Base-by-base conservation (phyloP, 2,329 filamentous ascomycete genomes). In the Aspergillus sojae region DNA sequence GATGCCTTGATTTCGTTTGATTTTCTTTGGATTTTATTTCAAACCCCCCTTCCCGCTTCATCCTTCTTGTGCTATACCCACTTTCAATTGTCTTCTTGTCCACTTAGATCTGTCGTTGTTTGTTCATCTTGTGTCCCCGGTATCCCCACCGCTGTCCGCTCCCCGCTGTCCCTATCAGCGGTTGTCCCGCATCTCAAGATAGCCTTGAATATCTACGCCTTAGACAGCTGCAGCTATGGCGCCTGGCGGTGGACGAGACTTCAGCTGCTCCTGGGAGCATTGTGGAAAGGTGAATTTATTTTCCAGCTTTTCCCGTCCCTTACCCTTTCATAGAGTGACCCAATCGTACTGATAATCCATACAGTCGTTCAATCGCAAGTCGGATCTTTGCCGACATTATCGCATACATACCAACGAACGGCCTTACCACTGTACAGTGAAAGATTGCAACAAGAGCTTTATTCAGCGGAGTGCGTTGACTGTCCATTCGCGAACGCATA, bases 331-430 rank as follows among this genome's bases (percentile, higher is more conserved):
- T 26, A 36, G 26, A 21, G 57, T 55, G n/a, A 48, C 45, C 26
- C 39, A 61, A 41, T 58, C 43, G 34, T 46, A 58, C 34, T 61
- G 28, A 64, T 28, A 54, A 55, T 43, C 9, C 19, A 36, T 26
- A 14, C 67, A 82, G 80, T 80, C 79, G 6, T 82, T 82, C 74
- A 82, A 82, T 75, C 79, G 80, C 72, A 82, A 82, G 64, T 82
- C 80, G 26, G 80, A 82, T 70, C 75, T 82, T 46, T 79, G 79
- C 68, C 75, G 80, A 64, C 80, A 82, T 67, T 80, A 78, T 68
- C 78, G 80, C 61, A 82, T 82, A 70, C 80, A 82, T 61, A 82
- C 80, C 67, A 82, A 82, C 67, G 80, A 82, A 66, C 78, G 80
- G 55, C 80, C 80, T n/a, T 82, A 82, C 64, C 76, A 78, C 57